phyloP scores from a whole-genome alignment of 2,329 filamentous ascomycete genomes.

The Pleurostoma richardsiae region DNA sequence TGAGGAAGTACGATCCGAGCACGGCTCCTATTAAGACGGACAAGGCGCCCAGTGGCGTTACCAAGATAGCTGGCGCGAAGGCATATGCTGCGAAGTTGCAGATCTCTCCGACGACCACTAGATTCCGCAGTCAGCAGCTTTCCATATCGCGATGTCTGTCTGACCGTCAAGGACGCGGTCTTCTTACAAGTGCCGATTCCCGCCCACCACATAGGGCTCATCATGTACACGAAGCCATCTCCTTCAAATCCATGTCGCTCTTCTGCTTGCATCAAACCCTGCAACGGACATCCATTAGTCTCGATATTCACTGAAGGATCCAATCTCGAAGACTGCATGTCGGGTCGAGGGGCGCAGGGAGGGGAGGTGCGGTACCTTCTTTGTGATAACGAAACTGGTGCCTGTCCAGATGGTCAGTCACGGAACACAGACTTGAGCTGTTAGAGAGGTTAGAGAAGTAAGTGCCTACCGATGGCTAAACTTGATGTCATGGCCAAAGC shows the following conservation, averaged over 20 bases:
- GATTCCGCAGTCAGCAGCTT: conserved; percentile 6
- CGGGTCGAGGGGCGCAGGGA: conserved; percentile 1
- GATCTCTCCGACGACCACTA: conserved; percentile 88
- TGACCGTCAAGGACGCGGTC: conserved; percentile 9
- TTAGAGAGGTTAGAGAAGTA: neutral
- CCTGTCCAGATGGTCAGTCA: conserved; percentile 43
- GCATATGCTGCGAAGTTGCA: conserved; percentile 98
- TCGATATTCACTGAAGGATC: neutral
- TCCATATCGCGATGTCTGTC: neutral
- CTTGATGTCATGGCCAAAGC: conserved; percentile 70
- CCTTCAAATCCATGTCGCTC: conserved; percentile 94
- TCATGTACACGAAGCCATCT: conserved; percentile 90
- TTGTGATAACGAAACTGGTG: conserved; percentile 97
- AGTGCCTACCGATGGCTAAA: conserved; percentile 64
- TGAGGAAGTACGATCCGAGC: conserved; percentile 87
- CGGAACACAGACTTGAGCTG: neutral
- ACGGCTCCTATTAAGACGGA: conserved; percentile 95
- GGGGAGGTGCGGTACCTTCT: conserved; percentile 63
- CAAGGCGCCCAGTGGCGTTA: conserved; percentile 89
- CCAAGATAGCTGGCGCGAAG: conserved; percentile 96
- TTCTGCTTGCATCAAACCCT: conserved; percentile 87
- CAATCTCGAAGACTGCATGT: conserved; percentile 14
- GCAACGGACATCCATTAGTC: neutral
- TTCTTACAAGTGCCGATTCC: conserved; percentile 81
- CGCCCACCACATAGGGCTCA: conserved; percentile 95